Percentiles rank a stretch among this genome's conserved stretches.
These are phyloP conservation scores for Dimargaris cristalligena DNA, from an alignment of 192 early-diverging fungal species.

Conservation along the genomic window DNA sequence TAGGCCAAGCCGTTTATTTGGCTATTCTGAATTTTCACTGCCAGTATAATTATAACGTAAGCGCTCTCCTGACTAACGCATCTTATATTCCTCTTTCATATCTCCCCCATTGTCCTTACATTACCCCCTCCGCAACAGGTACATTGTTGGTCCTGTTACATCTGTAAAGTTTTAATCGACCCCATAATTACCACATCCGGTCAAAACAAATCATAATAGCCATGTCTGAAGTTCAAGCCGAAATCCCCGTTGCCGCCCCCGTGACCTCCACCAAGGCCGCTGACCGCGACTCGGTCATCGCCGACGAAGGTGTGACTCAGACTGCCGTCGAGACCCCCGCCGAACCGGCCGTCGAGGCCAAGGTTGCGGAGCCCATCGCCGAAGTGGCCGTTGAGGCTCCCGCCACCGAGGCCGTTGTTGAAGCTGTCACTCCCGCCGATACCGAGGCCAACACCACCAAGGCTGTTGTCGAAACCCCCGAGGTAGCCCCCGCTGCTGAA, in stretches of 20 bases:
- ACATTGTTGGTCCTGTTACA: too few species aligned
- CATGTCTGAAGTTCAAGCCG: not conserved
- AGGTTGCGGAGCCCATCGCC: not conserved
- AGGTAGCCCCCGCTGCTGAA: not conserved
- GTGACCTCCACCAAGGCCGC: not conserved
- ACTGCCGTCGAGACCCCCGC: constrained; percentile 8
- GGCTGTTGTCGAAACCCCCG: not conserved
- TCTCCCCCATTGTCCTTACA: too few species aligned
- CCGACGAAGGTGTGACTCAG: not conserved
- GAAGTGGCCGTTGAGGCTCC: not conserved
- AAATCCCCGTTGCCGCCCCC: not conserved
- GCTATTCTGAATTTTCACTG: too few species aligned
- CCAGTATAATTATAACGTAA: too few species aligned
- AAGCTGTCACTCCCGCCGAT: not conserved
- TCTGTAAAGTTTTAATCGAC: too few species aligned
- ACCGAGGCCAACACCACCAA: not conserved
- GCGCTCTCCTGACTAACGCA: too few species aligned
- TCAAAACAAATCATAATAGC: not conserved
- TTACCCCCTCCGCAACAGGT: too few species aligned
- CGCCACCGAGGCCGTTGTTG: not conserved
- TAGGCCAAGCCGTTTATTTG: too few species aligned
- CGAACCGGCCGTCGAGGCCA: not conserved
- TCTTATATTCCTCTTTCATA: too few species aligned
- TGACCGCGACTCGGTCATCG: constrained; percentile 2
- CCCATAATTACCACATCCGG: too few species aligned